Evolutionary conservation across 1,284 basidiomycete species (phyloP), one percentile per base, ranked within the genome.

Genomic region (Mycena sp.): DNA sequence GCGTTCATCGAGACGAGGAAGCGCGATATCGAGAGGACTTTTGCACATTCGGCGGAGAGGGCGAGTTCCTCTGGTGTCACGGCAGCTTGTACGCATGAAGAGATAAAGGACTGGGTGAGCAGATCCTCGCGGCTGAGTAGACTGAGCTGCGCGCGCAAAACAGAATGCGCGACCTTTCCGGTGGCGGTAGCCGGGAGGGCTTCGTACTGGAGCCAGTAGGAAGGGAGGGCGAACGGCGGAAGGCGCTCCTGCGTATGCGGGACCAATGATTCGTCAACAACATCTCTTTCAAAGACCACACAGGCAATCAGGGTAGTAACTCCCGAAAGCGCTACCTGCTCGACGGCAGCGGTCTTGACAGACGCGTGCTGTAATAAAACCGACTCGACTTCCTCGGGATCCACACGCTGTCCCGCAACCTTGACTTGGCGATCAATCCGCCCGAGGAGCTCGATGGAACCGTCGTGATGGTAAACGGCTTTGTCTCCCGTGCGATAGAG

Each of bases 311-410:
- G 22, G 37, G 41, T 25, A 13, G 38, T 61, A 39, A 46, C 39
- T 10, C 59, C 59, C 13, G 37, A 16, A 46, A 61, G 59, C 13
- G 25, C 37, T 3, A 61, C 38, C 7, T 37, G 38, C 38, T 61
- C 37, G 3, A 61, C 59, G 13, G 59, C 59, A 46, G 22, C 59
- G 38, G 18, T 61, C 38, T 41, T 20, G 59, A 61, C 22, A 38
- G 59, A 38, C 4, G 37, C 38, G 41, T 61, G 59, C 18, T 39
- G 38, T 8, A 20, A 38, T 16, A 61, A 4, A 30, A 61, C 38
- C 9, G 38, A 16, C 22, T 61, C 59, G 59, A 61, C 59, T 46
- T 61, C 59, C 34, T 61, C 59, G 59, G 59, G 59, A 61, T 61
- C 59, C 5, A 61, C 59, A n/a, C 59, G 59, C 41, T 61, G 59